Conservation (phyloP, 345 rosid species). For the Erucastrum elatum region DNA sequence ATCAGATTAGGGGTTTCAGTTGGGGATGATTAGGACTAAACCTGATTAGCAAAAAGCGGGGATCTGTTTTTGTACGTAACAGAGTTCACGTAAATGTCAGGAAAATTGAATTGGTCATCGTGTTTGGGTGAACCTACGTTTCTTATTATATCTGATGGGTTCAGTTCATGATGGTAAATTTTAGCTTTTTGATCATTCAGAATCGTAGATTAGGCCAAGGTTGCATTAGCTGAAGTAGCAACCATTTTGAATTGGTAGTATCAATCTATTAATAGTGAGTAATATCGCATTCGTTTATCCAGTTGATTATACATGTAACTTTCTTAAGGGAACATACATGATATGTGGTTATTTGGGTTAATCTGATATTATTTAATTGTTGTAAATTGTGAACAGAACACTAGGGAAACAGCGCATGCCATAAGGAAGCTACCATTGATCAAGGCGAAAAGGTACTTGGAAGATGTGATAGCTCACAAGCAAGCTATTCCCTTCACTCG, state of each 20-base stretch:
- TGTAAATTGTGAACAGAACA: slow-evolving; percentile 53
- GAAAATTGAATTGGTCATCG: slow-evolving; percentile 51
- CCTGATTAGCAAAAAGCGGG: slow-evolving; percentile 70
- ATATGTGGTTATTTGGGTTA: too few relatives aligned
- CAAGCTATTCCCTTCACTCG: slow-evolving; percentile 99
- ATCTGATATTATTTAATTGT: neutral
- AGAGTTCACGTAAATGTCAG: slow-evolving; percentile 61
- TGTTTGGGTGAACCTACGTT: slow-evolving; percentile 67
- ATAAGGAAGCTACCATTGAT: slow-evolving; percentile 71
- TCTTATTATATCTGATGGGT: slow-evolving; percentile 49
- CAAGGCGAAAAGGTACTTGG: slow-evolving; percentile 94
- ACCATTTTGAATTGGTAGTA: neutral
- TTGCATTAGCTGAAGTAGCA: neutral
- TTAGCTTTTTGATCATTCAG: neutral
- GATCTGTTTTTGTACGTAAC: slow-evolving; percentile 46
- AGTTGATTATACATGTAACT: too few relatives aligned
- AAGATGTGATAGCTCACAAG: slow-evolving; percentile 94
- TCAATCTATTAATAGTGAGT: neutral
- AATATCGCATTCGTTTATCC: too few relatives aligned
- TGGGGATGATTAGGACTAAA: slow-evolving; percentile 1
- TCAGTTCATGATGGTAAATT: slow-evolving; percentile 58
- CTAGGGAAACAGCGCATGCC: slow-evolving; percentile 86
- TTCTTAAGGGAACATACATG: too few relatives aligned
- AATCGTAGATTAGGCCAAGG: neutral
- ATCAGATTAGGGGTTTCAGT: neutral